These are phyloP conservation scores for Erigeron philadelphicus DNA, from an alignment of 140 eudicot species.

Conservation along the genomic window DNA sequence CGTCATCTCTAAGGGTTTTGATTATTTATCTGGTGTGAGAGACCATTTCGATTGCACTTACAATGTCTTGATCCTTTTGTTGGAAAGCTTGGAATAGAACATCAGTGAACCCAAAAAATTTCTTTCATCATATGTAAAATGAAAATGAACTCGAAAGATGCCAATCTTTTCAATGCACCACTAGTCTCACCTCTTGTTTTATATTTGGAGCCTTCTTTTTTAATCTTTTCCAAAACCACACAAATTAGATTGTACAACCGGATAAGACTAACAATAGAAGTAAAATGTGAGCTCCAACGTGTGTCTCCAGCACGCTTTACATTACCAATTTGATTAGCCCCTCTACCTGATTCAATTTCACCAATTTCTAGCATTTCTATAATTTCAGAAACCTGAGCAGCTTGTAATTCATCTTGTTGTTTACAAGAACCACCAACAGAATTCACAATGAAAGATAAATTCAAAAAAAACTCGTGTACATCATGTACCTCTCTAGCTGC, in stretches of 20 bases:
- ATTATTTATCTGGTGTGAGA: neutral
- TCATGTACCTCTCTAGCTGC: neutral
- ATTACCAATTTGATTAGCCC: slow-evolving; percentile 11
- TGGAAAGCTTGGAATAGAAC: neutral
- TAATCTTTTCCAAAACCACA: neutral
- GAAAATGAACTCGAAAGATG: slow-evolving; percentile 1
- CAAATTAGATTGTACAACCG: neutral
- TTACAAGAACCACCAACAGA: neutral
- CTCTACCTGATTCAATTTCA: neutral
- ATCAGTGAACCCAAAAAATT: neutral
- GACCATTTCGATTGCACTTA: neutral
- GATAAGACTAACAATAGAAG: neutral
- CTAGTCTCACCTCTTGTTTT: neutral
- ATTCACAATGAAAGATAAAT: slow-evolving; percentile 1
- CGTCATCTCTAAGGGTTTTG: neutral
- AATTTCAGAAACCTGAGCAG: neutral
- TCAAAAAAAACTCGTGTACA: neutral
- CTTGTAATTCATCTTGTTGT: slow-evolving; percentile 1
- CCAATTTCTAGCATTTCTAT: neutral
- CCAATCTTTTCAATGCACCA: neutral
- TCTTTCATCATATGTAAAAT: neutral
- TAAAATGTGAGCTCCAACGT: slow-evolving; percentile 1
- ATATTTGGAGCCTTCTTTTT: neutral
- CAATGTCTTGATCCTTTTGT: neutral
- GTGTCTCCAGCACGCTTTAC: neutral